Conservation (phyloP, 2,329 filamentous ascomycete species). For the Tetracladium maxilliforme region DNA sequence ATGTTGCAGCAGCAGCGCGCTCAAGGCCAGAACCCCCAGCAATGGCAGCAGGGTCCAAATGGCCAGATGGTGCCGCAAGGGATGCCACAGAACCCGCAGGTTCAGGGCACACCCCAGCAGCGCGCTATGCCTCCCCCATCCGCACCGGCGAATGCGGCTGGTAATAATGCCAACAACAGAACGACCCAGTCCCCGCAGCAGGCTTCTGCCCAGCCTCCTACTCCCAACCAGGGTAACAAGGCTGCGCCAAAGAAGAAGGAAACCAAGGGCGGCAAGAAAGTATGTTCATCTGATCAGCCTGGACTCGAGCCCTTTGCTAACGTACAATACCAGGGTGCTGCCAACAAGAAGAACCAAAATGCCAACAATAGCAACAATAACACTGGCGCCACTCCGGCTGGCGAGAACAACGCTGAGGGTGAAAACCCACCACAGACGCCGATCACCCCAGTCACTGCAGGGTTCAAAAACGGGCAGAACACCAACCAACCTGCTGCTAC, state of each 20-base stretch:
- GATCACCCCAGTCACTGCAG: background rate
- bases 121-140: conserved; percentile 54
- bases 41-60: conserved; percentile 16
- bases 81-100: conserved; percentile 13
- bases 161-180: conserved; percentile 28
- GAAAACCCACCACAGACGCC: background rate
- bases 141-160: conserved; percentile 31
- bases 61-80: conserved; percentile 26
- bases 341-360: conserved; percentile 46
- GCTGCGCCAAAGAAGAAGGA: conserved; percentile 67
- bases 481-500: conserved; percentile 29
- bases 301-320: conserved; percentile 17
- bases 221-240: conserved; percentile 61
- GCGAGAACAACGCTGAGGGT: too few species aligned
- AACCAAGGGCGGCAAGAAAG: conserved; percentile 53
- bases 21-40: conserved; percentile 5
- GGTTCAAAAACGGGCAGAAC: background rate
- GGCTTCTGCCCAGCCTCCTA: conserved; percentile 55
- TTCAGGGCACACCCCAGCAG: conserved; percentile 53
- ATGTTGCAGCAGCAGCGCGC: conserved; percentile 34
- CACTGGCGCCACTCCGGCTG: conserved; percentile 38
- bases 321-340: conserved; percentile 14
- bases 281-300: conserved; percentile 23
- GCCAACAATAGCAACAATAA: conserved; percentile 44
- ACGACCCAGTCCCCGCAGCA: conserved; percentile 47